Evolutionary conservation across 768 basidiomycete species (phyloP).

Genomic region (Exsudoporus frostii): DNA sequence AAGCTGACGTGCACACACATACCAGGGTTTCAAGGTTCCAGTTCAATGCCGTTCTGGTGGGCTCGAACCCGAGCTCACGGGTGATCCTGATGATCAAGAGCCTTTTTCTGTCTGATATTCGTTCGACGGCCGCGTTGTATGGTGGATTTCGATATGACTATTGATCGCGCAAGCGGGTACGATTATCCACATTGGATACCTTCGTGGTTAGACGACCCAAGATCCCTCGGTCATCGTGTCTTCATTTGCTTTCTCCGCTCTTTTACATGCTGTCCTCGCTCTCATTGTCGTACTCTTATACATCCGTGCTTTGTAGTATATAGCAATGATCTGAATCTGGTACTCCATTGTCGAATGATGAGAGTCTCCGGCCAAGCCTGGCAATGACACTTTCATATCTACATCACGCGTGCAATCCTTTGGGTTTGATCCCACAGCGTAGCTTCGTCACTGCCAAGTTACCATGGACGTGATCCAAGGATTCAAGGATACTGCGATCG

Average conservation of each 20-base stretch:
- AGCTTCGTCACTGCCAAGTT: not conserved
- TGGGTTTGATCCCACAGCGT: not conserved
- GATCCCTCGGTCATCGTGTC: not conserved
- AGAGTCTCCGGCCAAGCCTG: not conserved
- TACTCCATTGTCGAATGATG: too few species aligned
- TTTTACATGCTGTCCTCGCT: not conserved
- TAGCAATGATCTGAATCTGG: not conserved
- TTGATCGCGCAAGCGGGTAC: conserved; percentile 3
- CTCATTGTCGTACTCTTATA: not conserved
- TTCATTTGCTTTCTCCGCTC: not conserved
- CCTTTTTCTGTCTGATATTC: conserved; percentile 15
- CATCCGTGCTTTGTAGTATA: not conserved
- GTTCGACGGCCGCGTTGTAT: conserved; percentile 3
- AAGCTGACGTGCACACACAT: not conserved
- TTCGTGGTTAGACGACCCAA: not conserved
- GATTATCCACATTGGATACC: not conserved
- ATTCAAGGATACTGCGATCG: conserved; percentile 30
- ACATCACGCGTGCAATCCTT: not conserved
- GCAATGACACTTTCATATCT: not conserved
- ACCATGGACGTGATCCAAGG: conserved; percentile 38
- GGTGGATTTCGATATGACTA: conserved; percentile 17
- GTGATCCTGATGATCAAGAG: conserved; percentile 26
- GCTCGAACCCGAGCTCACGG: conserved; percentile 7
- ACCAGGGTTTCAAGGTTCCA: conserved; percentile 40
- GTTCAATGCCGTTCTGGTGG: conserved; percentile 32